Conservation (phyloP, 371 early-diverging fungal genomes). For the Haplosporangium sp. region DNA sequence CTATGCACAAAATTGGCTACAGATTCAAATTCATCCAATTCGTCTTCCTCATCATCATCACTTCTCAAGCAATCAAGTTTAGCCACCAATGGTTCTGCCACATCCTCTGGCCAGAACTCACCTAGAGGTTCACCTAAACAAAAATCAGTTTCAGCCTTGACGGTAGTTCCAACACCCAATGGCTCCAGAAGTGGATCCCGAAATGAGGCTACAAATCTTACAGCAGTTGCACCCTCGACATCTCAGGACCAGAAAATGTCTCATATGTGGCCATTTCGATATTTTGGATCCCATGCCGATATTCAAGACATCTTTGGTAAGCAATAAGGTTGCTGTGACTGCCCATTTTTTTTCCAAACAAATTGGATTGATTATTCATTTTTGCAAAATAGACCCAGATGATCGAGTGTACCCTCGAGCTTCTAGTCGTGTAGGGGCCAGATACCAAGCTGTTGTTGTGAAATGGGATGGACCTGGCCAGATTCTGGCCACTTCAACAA, state of each 20-base stretch:
- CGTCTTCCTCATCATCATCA: constrained; percentile 21
- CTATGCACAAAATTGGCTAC: constrained; percentile 64
- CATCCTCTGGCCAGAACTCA: constrained; percentile 49
- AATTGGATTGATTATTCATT: too few species aligned
- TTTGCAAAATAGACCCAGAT: constrained; percentile 62
- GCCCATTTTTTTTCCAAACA: neutral
- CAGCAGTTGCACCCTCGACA: constrained; percentile 19
- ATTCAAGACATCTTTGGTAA: constrained; percentile 76
- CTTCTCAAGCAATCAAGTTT: constrained; percentile 15
- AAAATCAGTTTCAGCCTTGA: constrained; percentile 25
- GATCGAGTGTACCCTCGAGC: constrained; percentile 87
- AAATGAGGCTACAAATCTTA: constrained; percentile 2
- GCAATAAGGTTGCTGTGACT: neutral
- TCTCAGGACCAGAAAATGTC: constrained; percentile 58
- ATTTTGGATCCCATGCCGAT: constrained; percentile 85
- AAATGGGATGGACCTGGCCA: constrained; percentile 64
- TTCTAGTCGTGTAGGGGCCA: constrained; percentile 81
- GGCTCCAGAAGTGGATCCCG: constrained; percentile 12
- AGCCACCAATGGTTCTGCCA: constrained; percentile 26
- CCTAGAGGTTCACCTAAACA: constrained; percentile 53
- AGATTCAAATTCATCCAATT: constrained; percentile 27
- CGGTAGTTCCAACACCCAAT: constrained; percentile 21
- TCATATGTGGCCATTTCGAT: constrained; percentile 88
- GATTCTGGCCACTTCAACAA: constrained; percentile 38
- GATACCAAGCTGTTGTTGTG: constrained; percentile 82